Conservation (phyloP, 805 yeast genomes). For the Monosporozyma servazzii region DNA sequence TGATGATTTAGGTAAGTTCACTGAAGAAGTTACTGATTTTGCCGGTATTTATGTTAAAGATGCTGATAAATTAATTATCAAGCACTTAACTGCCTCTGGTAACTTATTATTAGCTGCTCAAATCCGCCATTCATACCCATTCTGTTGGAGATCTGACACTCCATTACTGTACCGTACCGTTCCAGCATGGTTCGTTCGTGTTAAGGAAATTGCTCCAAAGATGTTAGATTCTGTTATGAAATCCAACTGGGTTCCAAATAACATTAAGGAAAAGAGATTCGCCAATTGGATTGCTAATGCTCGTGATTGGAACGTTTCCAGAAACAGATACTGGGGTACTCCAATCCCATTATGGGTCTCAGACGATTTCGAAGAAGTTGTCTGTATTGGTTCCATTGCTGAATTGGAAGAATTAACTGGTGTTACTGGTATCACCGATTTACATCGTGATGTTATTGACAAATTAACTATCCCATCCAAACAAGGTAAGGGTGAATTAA, state of each 20-base stretch:
- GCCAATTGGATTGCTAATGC: constrained; percentile 98
- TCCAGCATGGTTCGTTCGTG: constrained; percentile 97
- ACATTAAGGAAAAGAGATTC: constrained; percentile 88
- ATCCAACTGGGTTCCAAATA: constrained; percentile 91
- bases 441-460: constrained; percentile 92
- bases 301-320: constrained; percentile 97
- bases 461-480: constrained; percentile 87
- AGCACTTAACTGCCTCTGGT: constrained; percentile 69
- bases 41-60: constrained; percentile 86
- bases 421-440: constrained; percentile 66
- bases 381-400: constrained; percentile 84
- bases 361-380: constrained; percentile 86
- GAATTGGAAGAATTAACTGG: constrained; percentile 85
- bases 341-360: constrained; percentile 97
- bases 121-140: constrained; percentile 92
- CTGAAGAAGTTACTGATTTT: constrained; percentile 62
- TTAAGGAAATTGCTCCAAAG: constrained; percentile 77
- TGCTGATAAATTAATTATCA: constrained; percentile 87
- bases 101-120: constrained; percentile 68
- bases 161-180: constrained; percentile 93
- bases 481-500: constrained; percentile 77
- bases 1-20: constrained; percentile 85
- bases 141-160: constrained; percentile 99
- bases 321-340: constrained; percentile 99
- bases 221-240: constrained; percentile 77